A percentile compares a stretch with the other conserved stretches of the same genome.
phyloP scores from a whole-genome alignment of 768 basidiomycete species.

The Psilocybe azurescens region DNA sequence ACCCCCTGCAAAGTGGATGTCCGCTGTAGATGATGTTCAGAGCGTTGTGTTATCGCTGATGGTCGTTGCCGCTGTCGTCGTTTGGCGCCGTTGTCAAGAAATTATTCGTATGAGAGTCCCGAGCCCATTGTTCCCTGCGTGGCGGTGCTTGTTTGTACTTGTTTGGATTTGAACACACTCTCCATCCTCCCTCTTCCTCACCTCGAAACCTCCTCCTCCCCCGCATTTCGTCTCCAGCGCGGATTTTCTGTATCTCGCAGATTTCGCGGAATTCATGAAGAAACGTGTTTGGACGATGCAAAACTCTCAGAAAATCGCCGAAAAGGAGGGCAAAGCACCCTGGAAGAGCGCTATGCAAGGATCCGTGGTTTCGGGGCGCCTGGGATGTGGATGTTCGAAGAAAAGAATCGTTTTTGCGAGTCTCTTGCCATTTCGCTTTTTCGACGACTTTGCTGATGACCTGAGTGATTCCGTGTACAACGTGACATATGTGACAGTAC shows the following conservation, averaged over 20 bases:
- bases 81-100: conserved; percentile 19
- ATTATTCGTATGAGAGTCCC: conserved; percentile 18
- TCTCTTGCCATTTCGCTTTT: conserved; percentile 11
- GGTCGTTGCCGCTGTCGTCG: conserved; percentile 18
- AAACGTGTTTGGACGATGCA: conserved; percentile 1
- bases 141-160: conserved; percentile 35
- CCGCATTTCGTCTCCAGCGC: conserved; percentile 6
- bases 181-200: conserved; percentile 13
- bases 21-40: background rate
- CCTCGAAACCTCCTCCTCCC: conserved; percentile 8
- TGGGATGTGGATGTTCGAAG: conserved; percentile 23
- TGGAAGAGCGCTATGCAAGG: background rate
- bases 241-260: background rate
- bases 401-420: conserved; percentile 16
- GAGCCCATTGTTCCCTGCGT: conserved; percentile 25
- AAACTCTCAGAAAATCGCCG: conserved; percentile 5
- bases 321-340: conserved; percentile 7
- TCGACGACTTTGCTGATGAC: conserved; percentile 14
- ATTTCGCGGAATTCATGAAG: background rate
- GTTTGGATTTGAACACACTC: conserved; percentile 16
- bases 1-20: conserved; percentile 16
- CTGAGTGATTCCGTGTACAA: conserved; percentile 2
- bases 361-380: conserved; percentile 4
- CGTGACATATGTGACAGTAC: conserved; percentile 13
- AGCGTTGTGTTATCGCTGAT: conserved; percentile 4